Evolutionary conservation across 352 stramenopile species (phyloP), one percentile per base, ranked within the genome.

Genomic region (Phytophthora aleatoria): DNA sequence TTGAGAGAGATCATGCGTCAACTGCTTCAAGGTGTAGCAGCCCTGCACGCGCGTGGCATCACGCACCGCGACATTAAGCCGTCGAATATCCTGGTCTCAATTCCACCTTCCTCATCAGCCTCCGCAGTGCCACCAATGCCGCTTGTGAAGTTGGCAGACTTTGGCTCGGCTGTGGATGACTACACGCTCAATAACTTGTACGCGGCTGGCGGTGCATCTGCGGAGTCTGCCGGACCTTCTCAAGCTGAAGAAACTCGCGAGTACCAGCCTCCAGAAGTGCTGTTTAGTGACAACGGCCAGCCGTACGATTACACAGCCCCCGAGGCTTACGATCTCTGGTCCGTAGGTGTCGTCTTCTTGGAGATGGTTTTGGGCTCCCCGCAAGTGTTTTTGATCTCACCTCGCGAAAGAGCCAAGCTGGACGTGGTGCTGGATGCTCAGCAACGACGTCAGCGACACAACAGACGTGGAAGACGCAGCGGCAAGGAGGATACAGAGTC

Each of bases 311-410:
- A 73, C 43, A 66, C 60, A 35, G 57, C 67, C 6, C 86, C 91
- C 1, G 67, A 86, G 26, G 75, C 84, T n/a, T 97, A 97, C 61
- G 91, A 97, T 39, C 72, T 97, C 47, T 97, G 91, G 91, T 96
- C 88, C n/a, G 87, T 99, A 4, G 96, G 96, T 3, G 92, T 99
- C 54, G 82, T 99, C 28, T 96, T 98, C 26, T 73, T 99, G n/a
- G 97, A 99, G 71, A 77, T 99, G 57, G 67, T 99, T 12, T 69
- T 99, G 3, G 97, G 97, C 1, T 98, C 96, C 2, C 94, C 96
- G 0, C 84, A 92, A 70, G 84, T 95, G 15, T 95, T 95, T 65
- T 64, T 81, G 47, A 92, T 94, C 47, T 90, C 83, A 4, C 67
- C 84, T 11, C 79, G 96, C 35, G 97, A 95, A 33, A 89, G 84